A percentile compares a stretch with the other conserved stretches of the same genome.
These are phyloP conservation scores for Penicillium verrucosum DNA, from an alignment of 2,329 filamentous ascomycete species.

Conservation along the genomic window DNA sequence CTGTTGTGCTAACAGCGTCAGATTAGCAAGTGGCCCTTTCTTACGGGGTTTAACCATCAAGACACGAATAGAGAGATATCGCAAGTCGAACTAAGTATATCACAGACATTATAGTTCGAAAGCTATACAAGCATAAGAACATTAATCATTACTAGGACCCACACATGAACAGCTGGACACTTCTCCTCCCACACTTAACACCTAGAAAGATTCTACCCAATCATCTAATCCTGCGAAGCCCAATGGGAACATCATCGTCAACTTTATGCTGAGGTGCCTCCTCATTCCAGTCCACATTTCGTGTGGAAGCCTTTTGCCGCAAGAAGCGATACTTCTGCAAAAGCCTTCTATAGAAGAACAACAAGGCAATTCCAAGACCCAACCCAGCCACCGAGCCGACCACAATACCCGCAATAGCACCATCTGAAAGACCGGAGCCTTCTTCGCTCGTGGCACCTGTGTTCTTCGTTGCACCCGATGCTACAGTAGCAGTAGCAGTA, in stretches of 20 bases:
- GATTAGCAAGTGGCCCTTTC: too few relatives aligned
- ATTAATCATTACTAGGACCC: not conserved
- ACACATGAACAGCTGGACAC: not conserved
- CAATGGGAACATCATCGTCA: not conserved
- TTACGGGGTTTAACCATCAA: not conserved
- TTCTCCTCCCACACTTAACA: not conserved
- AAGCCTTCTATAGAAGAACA: constrained; percentile 10
- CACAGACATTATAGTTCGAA: not conserved
- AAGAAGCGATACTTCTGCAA: not conserved
- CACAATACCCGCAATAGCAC: constrained; percentile 46
- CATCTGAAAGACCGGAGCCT: constrained; percentile 31
- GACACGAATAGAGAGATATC: not conserved
- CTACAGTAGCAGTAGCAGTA: constrained; percentile 10
- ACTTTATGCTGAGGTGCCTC: not conserved
- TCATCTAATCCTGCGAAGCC: not conserved
- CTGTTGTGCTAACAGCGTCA: too few relatives aligned
- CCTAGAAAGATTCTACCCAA: too few relatives aligned
- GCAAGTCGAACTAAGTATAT: too few relatives aligned
- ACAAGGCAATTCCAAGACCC: constrained; percentile 13
- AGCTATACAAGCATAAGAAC: not conserved
- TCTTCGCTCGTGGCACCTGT: not conserved
- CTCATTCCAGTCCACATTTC: not conserved
- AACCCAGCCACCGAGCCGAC: constrained; percentile 25
- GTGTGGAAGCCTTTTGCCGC: not conserved
- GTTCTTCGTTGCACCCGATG: constrained; percentile 9